Conservation (phyloP, 306 rosid genomes). For the Lablab purpureus region DNA sequence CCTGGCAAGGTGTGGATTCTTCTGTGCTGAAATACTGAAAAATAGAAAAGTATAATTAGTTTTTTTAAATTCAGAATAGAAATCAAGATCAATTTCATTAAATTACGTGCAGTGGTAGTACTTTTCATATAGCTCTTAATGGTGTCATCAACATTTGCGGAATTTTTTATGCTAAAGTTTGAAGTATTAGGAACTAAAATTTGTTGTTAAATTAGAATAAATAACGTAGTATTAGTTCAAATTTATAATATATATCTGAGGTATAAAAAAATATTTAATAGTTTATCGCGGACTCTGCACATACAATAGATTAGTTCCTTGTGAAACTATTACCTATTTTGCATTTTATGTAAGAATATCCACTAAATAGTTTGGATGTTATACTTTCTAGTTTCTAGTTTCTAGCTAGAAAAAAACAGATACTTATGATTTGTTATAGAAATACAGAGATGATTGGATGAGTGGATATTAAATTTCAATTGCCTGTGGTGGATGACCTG, state of each 20-base stretch:
- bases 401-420: conserved; percentile 13
- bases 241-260: conserved; percentile 13
- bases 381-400: conserved; percentile 20
- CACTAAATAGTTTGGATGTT: neutral
- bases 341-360: neutral
- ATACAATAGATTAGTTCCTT: conserved; percentile 22
- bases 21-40: neutral
- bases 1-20: conserved; percentile 81
- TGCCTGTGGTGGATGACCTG: neutral
- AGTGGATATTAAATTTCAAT: conserved; percentile 17
- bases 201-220: conserved; percentile 10
- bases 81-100: conserved; percentile 28
- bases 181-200: conserved; percentile 28
- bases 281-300: conserved; percentile 8
- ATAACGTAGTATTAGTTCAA: conserved; percentile 4
- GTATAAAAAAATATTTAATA: neutral
- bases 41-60: neutral
- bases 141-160: conserved; percentile 12
- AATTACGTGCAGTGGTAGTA: conserved; percentile 31
- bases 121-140: conserved; percentile 27
- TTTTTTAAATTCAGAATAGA: conserved; percentile 32
- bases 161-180: conserved; percentile 15
- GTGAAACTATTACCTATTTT: conserved; percentile 4
- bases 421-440: neutral
- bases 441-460: neutral